Evolutionary conservation across 805 yeast genomes (phyloP), one percentile per base, ranked within the genome.

Genomic region (Yamadazyma olivae): DNA sequence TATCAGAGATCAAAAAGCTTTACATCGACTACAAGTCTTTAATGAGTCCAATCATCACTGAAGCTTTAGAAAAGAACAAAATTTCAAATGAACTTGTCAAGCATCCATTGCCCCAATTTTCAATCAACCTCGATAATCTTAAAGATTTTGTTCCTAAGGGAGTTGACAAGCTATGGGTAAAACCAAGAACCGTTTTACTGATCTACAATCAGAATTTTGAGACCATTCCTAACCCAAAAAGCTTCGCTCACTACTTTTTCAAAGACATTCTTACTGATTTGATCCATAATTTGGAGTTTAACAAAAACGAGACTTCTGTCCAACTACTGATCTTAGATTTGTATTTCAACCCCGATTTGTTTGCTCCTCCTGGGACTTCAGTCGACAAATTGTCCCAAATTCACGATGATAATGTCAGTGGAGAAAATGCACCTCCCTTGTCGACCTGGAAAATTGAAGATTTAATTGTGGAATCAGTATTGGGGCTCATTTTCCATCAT

Each of bases 391-490:
- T 91, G 35, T 49, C 64, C 5, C 43, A 51, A 33, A 63, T 69
- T 22, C 54, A 65, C 34, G 61, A 67, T 10, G 73, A 72, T 36
- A 74, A 67, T 38, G 46, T 47, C n/a, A 26, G 57, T 1, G 71
- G 72, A 1, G 71, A 61, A 44, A 66, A 67, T 39, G 41, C 23
- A 3, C 71, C 72, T 3, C 57, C 68, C 2, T 57, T 68, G 28
- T 77, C 95, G 1, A 88, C 96, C 0, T 88, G 86, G 84, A 93
- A 93, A 56, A 75, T 89, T 40, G 99, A 93, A 59, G 96, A 90
- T 55, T 70, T 90, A 27, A 86, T 91, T 0, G 74, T 90, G 23
- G 97, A 93, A 54, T 77, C 85, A 29, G 78, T 90, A 27, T 67
- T 91, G 42, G 77, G 87, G 17, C 75, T 86, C 62, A 75, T 90